Evolutionary conservation across 192 early-diverging fungal genomes (phyloP), one percentile per base, ranked within the genome.

Genomic region (Chytriomyces sp.): DNA sequence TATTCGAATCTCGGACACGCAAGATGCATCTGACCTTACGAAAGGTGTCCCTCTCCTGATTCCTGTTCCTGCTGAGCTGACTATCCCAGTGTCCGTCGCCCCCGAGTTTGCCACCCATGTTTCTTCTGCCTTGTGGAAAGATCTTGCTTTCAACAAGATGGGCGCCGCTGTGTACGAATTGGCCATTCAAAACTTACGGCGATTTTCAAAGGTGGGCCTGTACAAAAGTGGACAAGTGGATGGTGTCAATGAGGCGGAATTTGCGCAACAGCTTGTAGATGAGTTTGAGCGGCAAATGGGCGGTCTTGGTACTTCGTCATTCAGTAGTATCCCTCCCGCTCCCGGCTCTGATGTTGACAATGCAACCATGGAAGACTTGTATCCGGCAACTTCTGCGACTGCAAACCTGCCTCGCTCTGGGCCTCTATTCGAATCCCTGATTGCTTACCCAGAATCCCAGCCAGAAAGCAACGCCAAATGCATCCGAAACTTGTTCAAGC

Each of bases 81-180:
- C 11, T 6, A 28, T 69, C 16, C 24, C 67, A 26, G 61, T 47
- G 18, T 49, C 57, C 9, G 49, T 68, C 0, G 45, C 60, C 11
- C 45, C 57, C 9, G 69, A 73, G 64, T 7, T 11, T 6, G 77
- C 50, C 5, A 7, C 23, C 7, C 28, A 64, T 23, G 24, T 77
- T 6, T 20, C 26, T 26, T 49, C 77, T 16, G 75, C 43, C 9
- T n/a, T 63, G n/a, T 72, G 64, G 66, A 59, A 46, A n/a, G 60
- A 64, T 1, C 47, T 75, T 43, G 50, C n/a, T 6, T 18, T 28
- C 10, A 70, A 35, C n/a, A 50, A 24, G 62, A n/a, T 75, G 5
- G 78, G 78, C 5, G 23, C 35, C 45, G 44, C 61, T 45, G 48
- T 84, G 16, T 84, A 84, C 61, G 77, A 79, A 13, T 69, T 73